Evolutionary conservation across 352 stramenopile species (phyloP).

Genomic region (Globisporangium nagaii): DNA sequence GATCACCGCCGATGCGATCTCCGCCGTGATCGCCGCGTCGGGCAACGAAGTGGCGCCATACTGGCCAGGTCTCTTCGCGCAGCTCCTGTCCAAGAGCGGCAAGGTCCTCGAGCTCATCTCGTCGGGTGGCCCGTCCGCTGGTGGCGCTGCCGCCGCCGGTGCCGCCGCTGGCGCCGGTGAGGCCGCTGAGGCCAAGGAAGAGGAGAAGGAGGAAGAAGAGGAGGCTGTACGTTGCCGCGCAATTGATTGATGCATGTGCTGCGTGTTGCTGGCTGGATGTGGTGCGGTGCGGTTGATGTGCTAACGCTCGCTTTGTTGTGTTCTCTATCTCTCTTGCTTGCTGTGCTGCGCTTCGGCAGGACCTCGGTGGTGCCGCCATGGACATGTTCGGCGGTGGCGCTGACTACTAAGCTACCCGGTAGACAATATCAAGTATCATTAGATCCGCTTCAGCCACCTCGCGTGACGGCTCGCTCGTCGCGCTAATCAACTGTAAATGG

Average conservation of each 20-base stretch:
- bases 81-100: slow-evolving; percentile 68
- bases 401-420: slow-evolving; percentile 52
- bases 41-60: slow-evolving; percentile 84
- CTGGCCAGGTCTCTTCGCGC: slow-evolving; percentile 73
- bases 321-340: too few species aligned
- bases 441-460: slow-evolving; percentile 23
- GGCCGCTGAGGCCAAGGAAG: slow-evolving; percentile 29
- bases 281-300: neutral
- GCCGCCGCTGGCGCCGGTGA: slow-evolving; percentile 29
- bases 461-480: slow-evolving; percentile 23
- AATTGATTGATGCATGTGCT: neutral
- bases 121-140: slow-evolving; percentile 42
- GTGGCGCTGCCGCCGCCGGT: slow-evolving; percentile 31
- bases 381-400: slow-evolving; percentile 62
- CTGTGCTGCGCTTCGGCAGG: too few species aligned
- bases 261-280: neutral
- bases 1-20: slow-evolving; percentile 70
- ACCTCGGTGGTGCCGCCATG: slow-evolving; percentile 60
- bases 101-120: slow-evolving; percentile 80
- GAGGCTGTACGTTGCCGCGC: slow-evolving; percentile 41
- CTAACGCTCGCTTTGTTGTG: slow-evolving; percentile 10
- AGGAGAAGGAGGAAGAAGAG: slow-evolving; percentile 60
- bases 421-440: slow-evolving; percentile 18
- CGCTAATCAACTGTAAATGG: slow-evolving; percentile 47
- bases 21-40: slow-evolving; percentile 62